Percentiles rank a stretch among this genome's conserved stretches.
Conservation (phyloP, 352 stramenopile species). For the Phytophthora sp. region DNA sequence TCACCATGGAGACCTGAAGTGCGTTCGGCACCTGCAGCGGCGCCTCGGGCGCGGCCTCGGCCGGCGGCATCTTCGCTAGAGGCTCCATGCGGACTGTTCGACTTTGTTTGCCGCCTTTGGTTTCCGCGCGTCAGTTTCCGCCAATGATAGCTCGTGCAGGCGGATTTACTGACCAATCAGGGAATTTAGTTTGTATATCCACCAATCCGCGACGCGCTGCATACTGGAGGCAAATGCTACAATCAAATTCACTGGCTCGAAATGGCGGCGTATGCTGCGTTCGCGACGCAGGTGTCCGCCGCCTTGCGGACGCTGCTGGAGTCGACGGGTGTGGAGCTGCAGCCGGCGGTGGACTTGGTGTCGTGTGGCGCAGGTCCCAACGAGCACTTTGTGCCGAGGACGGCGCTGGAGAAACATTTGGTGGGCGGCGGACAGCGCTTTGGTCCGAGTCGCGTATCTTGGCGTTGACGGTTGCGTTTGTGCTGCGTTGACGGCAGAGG, state of each 20-base stretch:
- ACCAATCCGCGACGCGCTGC: slow-evolving; percentile 7
- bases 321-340: slow-evolving; percentile 36
- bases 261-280: slow-evolving; percentile 27
- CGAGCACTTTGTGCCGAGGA: slow-evolving; percentile 48
- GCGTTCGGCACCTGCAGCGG: not conserved
- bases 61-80: not conserved
- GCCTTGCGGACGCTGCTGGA: slow-evolving; percentile 42
- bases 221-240: slow-evolving; percentile 33
- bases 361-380: slow-evolving; percentile 24
- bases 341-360: slow-evolving; percentile 41
- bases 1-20: slow-evolving; percentile 3
- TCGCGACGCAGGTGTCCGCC: slow-evolving; percentile 28
- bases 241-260: slow-evolving; percentile 47
- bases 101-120: slow-evolving; percentile 37
- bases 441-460: not conserved
- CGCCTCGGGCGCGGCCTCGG: not conserved
- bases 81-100: slow-evolving; percentile 25
- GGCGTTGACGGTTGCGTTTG: not conserved
- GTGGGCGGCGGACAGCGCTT: slow-evolving; percentile 31
- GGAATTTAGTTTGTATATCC: too few relatives aligned
- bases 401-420: slow-evolving; percentile 46
- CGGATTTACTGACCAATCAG: too few relatives aligned
- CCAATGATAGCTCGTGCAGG: too few relatives aligned
- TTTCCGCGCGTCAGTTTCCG: too few relatives aligned
- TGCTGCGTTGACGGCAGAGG: slow-evolving; percentile 17